phyloP scores from a whole-genome alignment of 495 filamentous ascomycete species.

The Pseudevernia furfuracea region DNA sequence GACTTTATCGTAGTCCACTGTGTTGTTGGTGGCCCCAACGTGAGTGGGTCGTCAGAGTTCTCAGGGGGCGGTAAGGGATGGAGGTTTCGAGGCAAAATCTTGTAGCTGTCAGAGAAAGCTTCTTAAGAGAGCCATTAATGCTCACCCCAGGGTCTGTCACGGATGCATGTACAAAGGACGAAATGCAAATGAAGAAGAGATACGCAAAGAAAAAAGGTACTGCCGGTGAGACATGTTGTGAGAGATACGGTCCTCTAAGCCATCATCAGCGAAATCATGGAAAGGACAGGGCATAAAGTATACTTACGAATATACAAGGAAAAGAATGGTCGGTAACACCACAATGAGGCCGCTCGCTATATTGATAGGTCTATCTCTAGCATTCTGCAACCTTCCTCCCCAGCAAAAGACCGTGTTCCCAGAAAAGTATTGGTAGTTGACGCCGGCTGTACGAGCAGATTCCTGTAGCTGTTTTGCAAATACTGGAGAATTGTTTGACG shows the following conservation, averaged over 20 bases:
- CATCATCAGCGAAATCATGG: slow-evolving; percentile 19
- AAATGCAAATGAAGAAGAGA: slow-evolving; percentile 78
- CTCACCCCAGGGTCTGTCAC: slow-evolving; percentile 85
- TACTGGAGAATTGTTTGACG: slow-evolving; percentile 62
- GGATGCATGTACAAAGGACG: slow-evolving; percentile 89
- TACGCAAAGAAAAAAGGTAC: slow-evolving; percentile 89
- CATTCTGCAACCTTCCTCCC: slow-evolving; percentile 80
- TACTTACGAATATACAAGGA: slow-evolving; percentile 73
- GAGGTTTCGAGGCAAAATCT: slow-evolving; percentile 82
- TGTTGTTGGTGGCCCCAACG: slow-evolving; percentile 73
- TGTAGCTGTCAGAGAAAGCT: slow-evolving; percentile 16
- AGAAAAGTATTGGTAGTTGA: slow-evolving; percentile 83
- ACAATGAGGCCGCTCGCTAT: slow-evolving; percentile 76
- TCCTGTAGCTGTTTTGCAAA: slow-evolving; percentile 33
- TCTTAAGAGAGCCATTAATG: slow-evolving; percentile 28
- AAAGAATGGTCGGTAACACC: slow-evolving; percentile 67
- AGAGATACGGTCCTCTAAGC: slow-evolving; percentile 71
- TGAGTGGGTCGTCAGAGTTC: slow-evolving; percentile 63
- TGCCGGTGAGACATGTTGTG: slow-evolving; percentile 83
- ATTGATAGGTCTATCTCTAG: slow-evolving; percentile 83
- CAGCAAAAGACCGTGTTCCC: slow-evolving; percentile 88
- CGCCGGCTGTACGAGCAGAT: slow-evolving; percentile 42
- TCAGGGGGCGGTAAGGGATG: slow-evolving; percentile 53
- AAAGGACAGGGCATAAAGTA: slow-evolving; percentile 13
- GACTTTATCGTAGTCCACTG: slow-evolving; percentile 88